These are phyloP conservation scores for Talaromyces verruculosus DNA, from an alignment of 2,329 filamentous ascomycete genomes.

Conservation along the genomic window DNA sequence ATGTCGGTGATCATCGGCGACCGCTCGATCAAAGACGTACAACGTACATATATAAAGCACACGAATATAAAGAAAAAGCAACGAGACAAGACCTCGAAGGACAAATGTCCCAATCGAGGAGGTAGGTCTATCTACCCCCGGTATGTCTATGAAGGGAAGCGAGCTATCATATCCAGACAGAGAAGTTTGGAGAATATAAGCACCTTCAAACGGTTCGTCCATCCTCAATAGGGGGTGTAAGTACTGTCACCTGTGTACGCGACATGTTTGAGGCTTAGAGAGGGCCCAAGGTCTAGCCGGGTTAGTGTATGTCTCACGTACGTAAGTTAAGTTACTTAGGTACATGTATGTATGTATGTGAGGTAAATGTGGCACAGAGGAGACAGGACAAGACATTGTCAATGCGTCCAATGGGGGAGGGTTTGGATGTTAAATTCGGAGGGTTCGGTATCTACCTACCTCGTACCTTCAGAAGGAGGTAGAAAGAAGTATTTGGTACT, in stretches of 20 bases:
- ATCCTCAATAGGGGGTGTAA: neutral
- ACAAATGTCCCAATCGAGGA: neutral
- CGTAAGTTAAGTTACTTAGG: neutral
- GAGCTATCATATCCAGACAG: neutral
- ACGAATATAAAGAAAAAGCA: neutral
- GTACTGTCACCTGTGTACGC: no score
- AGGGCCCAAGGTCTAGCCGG: neutral
- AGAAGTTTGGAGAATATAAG: neutral
- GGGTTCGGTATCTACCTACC: neutral
- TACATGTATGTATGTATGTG: neutral
- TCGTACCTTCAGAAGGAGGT: no score
- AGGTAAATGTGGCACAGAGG: neutral
- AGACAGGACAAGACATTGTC: neutral
- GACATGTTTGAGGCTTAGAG: conserved; percentile 6
- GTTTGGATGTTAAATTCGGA: neutral
- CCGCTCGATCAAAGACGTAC: neutral
- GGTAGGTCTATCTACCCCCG: neutral
- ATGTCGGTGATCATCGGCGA: neutral
- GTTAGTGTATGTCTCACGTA: neutral
- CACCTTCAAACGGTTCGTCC: neutral
- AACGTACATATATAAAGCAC: neutral
- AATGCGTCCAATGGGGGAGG: neutral
- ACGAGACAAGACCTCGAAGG: neutral
- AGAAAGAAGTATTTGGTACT: neutral
- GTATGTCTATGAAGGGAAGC: neutral